Base-by-base conservation (phyloP, 148 eudicot species). In the Rhododendron molle region DNA sequence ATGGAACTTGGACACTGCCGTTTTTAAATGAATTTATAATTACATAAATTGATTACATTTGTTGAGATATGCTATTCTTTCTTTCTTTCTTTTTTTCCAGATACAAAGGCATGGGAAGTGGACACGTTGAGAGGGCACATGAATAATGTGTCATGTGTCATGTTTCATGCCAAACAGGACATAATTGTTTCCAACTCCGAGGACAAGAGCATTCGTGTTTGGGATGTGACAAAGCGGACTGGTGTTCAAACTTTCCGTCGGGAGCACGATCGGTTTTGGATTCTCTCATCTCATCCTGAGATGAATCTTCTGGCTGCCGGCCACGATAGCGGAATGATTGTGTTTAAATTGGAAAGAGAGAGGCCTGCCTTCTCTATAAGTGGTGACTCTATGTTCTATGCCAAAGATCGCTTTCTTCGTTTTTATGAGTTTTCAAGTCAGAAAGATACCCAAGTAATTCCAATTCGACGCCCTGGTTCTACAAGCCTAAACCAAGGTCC, bases 41-140 rank as follows among this genome's bases (percentile, higher is more conserved):
- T 38, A 20, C 4, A 28, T 62, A 82, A 40, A 44, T 73, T 26
- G 11, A 32, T 50, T 28, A 34, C 36, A 49, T 4, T 46, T 52
- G 16, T 83, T 83, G 47, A 74, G 69, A 28, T n/a, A 52, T 30
- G 16, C 80, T 50, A 4, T 71, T 80, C 2, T 54, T 14, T 76
- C 28, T 44, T 8, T 32, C 16, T 49, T 34, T n/a, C n/a, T n/a
- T n/a, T n/a, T n/a, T 83, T 18, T 76, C 82, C 95, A 96, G 99
- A 96, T 90, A 94, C 99, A 21, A 96, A 96, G 92, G 98, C 99
- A 43, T 96, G 99, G 99, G 99, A 96, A 85, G 99, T 96, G 84
- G 99, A 93, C 86, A 93, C 98, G 6, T 88, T 95, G 84, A 93
- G 99, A 85, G 99, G 99, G 65, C 99, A 96, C 92, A 96, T 93